A percentile compares a stretch with the other conserved stretches of the same genome.
Evolutionary conservation across 116 monocot species (phyloP).

Genomic region (Zostera marina): DNA sequence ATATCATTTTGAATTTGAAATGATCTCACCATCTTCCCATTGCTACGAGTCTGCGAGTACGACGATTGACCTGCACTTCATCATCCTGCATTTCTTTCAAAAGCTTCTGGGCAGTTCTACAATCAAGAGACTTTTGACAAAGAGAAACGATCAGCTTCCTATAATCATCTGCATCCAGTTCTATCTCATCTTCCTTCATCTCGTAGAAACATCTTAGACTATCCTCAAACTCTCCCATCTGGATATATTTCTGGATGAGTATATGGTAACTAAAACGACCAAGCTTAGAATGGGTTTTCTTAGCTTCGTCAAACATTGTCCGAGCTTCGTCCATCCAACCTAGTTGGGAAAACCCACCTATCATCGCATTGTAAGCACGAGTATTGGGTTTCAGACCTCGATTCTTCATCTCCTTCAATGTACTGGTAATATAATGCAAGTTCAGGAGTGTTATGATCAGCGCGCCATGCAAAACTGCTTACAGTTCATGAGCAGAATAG

Average conservation of each 20-base stretch:
- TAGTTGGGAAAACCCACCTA: constrained; percentile 64
- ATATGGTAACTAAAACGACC: constrained; percentile 54
- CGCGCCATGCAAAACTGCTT: constrained; percentile 14
- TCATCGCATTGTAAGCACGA: constrained; percentile 73
- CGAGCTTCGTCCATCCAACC: constrained; percentile 68
- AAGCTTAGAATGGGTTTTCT: constrained; percentile 49
- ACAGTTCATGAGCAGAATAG: constrained; percentile 79
- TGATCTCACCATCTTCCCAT: constrained; percentile 58
- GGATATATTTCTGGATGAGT: constrained; percentile 75
- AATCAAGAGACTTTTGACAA: constrained; percentile 76
- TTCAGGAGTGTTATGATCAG: too few species aligned
- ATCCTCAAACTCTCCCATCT: constrained; percentile 57
- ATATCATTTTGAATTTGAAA: too few species aligned
- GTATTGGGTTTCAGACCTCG: constrained; percentile 50
- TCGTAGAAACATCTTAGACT: constrained; percentile 54
- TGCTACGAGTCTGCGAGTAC: constrained; percentile 41
- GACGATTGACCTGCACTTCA: constrained; percentile 34
- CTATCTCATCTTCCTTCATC: constrained; percentile 59
- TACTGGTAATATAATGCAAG: too few species aligned
- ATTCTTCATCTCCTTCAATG: constrained; percentile 42
- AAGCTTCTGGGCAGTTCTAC: constrained; percentile 62
- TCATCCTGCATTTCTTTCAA: constrained; percentile 58
- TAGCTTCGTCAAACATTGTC: constrained; percentile 56
- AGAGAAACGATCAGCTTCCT: constrained; percentile 56
- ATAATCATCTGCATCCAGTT: constrained; percentile 65